Percentiles rank a stretch among this genome's conserved stretches.
Evolutionary conservation across 345 rosid genomes (phyloP).

Genomic region (Rhizophora mangle): DNA sequence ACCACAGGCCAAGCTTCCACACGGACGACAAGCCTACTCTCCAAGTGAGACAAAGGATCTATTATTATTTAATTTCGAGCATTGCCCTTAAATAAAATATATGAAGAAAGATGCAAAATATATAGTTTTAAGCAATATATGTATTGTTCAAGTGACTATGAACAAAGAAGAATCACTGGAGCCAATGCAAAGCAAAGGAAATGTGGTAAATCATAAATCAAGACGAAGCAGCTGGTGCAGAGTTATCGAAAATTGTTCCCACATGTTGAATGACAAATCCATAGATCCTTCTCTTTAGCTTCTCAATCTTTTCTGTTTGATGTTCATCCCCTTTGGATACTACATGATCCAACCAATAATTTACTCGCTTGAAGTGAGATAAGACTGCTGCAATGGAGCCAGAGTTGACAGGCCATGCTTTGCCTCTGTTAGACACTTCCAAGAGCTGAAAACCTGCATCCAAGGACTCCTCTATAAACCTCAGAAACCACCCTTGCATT

Average conservation of each 20-base stretch:
- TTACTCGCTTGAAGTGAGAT: constrained; percentile 79
- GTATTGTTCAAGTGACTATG: background rate
- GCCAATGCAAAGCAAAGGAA: background rate
- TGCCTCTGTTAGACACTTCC: constrained; percentile 37
- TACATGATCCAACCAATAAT: constrained; percentile 69
- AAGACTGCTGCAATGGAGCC: constrained; percentile 70
- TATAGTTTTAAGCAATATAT: background rate
- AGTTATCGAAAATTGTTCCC: constrained; percentile 71
- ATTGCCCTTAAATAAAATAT: background rate
- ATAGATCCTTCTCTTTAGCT: constrained; percentile 71
- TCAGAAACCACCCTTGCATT: constrained; percentile 82
- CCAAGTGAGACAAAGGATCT: background rate
- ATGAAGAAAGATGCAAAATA: background rate
- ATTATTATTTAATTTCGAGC: background rate
- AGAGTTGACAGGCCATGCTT: constrained; percentile 47
- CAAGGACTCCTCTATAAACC: constrained; percentile 76
- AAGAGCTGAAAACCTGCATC: constrained; percentile 63
- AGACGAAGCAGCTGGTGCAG: constrained; percentile 25
- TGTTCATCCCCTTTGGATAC: constrained; percentile 34
- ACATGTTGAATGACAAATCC: constrained; percentile 92
- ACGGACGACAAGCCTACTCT: background rate
- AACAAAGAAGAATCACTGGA: constrained; percentile 9
- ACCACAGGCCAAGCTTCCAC: too few species aligned
- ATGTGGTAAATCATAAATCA: constrained; percentile 10
- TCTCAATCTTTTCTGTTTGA: constrained; percentile 52